These are phyloP conservation scores for Eleusine indica DNA, from an alignment of 176 grass and related monocot genomes.

Conservation along the genomic window DNA sequence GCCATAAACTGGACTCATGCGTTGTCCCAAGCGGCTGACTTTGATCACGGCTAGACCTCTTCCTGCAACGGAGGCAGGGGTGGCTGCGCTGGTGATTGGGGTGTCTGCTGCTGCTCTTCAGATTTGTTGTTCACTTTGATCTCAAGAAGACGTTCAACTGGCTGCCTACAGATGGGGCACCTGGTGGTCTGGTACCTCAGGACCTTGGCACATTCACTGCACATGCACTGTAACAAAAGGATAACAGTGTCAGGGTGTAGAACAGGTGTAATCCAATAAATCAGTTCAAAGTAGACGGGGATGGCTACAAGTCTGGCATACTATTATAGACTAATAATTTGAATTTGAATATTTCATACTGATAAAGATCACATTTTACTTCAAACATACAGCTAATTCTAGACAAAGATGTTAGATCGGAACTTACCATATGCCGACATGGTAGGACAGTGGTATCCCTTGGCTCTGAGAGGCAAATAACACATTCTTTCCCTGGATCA, in stretches of 20 bases:
- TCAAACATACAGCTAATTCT: slow-evolving; percentile 5
- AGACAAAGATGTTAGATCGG: neutral
- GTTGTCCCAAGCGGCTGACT: slow-evolving; percentile 13
- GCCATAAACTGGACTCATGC: slow-evolving; percentile 49
- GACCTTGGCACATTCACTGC: slow-evolving; percentile 94
- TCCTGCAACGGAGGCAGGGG: slow-evolving; percentile 29
- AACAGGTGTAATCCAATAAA: slow-evolving; percentile 11
- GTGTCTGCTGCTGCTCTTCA: slow-evolving; percentile 57
- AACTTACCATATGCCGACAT: slow-evolving; percentile 96
- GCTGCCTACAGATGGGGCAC: slow-evolving; percentile 95
- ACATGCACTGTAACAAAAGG: slow-evolving; percentile 79
- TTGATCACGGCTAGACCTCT: slow-evolving; percentile 41
- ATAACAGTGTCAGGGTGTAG: slow-evolving; percentile 24
- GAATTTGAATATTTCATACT: neutral
- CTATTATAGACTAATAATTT: neutral
- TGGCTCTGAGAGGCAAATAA: slow-evolving; percentile 95
- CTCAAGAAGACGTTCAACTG: slow-evolving; percentile 84
- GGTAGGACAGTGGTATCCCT: slow-evolving; percentile 97
- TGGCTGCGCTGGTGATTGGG: slow-evolving; percentile 18
- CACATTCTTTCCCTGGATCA: slow-evolving; percentile 97
- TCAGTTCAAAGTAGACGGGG: neutral
- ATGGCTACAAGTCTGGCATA: neutral
- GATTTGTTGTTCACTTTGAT: slow-evolving; percentile 88
- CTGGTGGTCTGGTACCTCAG: slow-evolving; percentile 89
- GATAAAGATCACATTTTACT: slow-evolving; percentile 3